A percentile compares a stretch with the other conserved stretches of the same genome.
phyloP scores from a whole-genome alignment of 176 grass and related monocot genomes.

The Pontederia crassipes region DNA sequence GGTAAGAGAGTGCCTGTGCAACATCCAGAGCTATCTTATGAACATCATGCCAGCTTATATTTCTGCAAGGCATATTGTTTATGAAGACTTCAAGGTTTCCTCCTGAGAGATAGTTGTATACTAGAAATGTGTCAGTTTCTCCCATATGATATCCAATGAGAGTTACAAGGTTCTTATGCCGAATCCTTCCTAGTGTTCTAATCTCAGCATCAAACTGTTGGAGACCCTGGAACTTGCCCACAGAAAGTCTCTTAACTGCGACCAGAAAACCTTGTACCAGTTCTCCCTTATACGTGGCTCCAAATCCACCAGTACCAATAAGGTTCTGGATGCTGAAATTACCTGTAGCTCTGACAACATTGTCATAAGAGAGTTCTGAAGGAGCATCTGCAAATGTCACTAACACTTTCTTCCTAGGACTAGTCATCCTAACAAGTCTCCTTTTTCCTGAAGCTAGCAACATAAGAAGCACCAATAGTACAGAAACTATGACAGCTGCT shows the following conservation, averaged over 20 bases:
- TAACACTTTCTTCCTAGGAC: conserved; percentile 28
- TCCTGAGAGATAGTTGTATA: conserved; percentile 57
- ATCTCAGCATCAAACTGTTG: conserved; percentile 68
- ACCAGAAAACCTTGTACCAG: conserved; percentile 43
- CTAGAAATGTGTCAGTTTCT: conserved; percentile 49
- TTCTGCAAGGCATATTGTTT: conserved; percentile 36
- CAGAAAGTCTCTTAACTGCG: conserved; percentile 56
- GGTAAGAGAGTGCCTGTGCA: conserved; percentile 43
- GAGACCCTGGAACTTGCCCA: conserved; percentile 59
- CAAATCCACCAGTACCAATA: conserved; percentile 57
- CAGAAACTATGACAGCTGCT: conserved; percentile 23
- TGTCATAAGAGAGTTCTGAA: conserved; percentile 45
- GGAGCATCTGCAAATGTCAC: conserved; percentile 44
- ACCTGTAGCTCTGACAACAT: conserved; percentile 40
- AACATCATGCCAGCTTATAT: conserved; percentile 32
- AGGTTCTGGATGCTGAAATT: conserved; percentile 63
- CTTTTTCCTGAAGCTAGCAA: conserved; percentile 42
- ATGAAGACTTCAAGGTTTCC: conserved; percentile 58
- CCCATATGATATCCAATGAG: conserved; percentile 57
- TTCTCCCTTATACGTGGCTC: conserved; percentile 59
- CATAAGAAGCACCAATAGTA: conserved; percentile 31
- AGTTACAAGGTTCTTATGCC: conserved; percentile 62
- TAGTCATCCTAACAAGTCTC: conserved; percentile 27
- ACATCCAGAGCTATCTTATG: conserved; percentile 52
- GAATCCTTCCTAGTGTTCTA: conserved; percentile 42